phyloP scores from a whole-genome alignment of 2,329 filamentous ascomycete genomes.

The Paecilomyces variotii region DNA sequence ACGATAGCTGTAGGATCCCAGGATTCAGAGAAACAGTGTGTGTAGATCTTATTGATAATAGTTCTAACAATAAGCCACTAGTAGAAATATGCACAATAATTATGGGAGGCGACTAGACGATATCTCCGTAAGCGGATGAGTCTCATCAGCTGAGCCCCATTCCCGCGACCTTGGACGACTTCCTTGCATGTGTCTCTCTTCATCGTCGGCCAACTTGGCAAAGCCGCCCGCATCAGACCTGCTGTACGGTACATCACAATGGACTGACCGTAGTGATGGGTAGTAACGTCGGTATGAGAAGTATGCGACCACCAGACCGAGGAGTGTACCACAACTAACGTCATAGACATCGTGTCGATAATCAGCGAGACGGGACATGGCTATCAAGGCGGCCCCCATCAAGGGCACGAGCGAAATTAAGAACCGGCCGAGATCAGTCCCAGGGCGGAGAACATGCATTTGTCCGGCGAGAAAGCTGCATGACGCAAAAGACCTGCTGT shows the following conservation, averaged over 20 bases:
- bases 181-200: conserved; percentile 22
- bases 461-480: conserved; percentile 44
- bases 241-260: conserved; percentile 47
- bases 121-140: not conserved
- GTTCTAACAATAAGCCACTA: not conserved
- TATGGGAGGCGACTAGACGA: not conserved
- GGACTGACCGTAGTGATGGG: conserved; percentile 42
- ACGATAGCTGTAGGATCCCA: not conserved
- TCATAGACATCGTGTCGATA: conserved; percentile 59
- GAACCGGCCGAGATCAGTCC: conserved; percentile 49
- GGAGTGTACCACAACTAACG: conserved; percentile 47
- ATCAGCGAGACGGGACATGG: conserved; percentile 54
- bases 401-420: conserved; percentile 49
- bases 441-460: conserved; percentile 50
- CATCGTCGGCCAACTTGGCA: conserved; percentile 19
- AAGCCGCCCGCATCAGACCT: conserved; percentile 23
- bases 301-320: conserved; percentile 49
- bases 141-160: not conserved
- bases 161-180: not conserved
- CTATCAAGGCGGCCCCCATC: conserved; percentile 51
- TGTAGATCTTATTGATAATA: not conserved
- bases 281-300: conserved; percentile 56
- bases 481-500: not conserved
- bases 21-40: not conserved
- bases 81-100: not conserved